Evolutionary conservation across 352 stramenopile genomes (phyloP), one percentile per base, ranked within the genome.

Genomic region (Stramenopiles sp.): DNA sequence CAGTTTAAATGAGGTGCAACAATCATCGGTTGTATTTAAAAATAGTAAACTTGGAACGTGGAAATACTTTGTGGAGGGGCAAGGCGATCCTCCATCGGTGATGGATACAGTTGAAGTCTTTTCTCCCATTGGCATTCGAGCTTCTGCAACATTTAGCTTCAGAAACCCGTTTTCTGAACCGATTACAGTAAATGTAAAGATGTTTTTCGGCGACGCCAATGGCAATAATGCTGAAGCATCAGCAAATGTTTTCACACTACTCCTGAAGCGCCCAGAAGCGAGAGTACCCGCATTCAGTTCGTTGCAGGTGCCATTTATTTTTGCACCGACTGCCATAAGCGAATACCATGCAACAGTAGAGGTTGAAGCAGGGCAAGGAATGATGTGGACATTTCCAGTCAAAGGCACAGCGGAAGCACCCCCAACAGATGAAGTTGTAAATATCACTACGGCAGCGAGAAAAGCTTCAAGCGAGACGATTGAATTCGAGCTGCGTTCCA

Each of bases 251-350:
- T 94, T 94, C 81, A 87, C 91, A 33, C 89, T 94, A 80, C 82
- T 93, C 0, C 84, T 93, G 22, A 91, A 86, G 39, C 93, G 91
- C 80, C 91, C 90, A 80, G 86, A 87, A 7, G 85, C 97, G 0
- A 83, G 90, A n/a, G 85, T 97, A 0, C 87, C 93, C 30, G 88
- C 90, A 7, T 96, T 96, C 82, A 85, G 85, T 0, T 85, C 88
- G 0, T 80, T 96, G 7, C 92, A 97, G 81, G 87, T 97, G 0
- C 92, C 93, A 0, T 93, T 97, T 44, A 92, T 87, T 1, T 97
- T 97, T 82, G 80, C 90, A 0, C 93, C 93, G 30, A 75, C 82
- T 29, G 80, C 84, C 7, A 90, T 91, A 75, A 75, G 80, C 7
- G 84, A 89, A 78, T 82, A 88, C 75, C 67, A 32, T 30, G 85